Evolutionary conservation across 345 rosid genomes (phyloP), one percentile per base, ranked within the genome.

Genomic region (Camelina sativa): DNA sequence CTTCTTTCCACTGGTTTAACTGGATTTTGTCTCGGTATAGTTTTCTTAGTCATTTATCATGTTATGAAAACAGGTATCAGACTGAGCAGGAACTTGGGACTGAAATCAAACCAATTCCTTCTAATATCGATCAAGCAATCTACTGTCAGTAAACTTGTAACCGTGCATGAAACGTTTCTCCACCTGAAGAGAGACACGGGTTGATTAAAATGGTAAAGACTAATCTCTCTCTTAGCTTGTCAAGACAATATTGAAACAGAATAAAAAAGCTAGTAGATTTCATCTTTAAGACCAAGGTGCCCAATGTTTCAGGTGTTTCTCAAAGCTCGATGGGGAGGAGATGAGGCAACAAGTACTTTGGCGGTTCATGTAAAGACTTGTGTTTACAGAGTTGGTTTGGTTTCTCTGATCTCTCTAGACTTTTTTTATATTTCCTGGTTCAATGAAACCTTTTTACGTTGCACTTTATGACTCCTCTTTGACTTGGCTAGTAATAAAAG

Each of bases 81-180:
- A 96, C 94, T 78, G 99, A 96, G 80, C 99, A 92, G 81, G 99
- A 96, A 82, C 98, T 96, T 67, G 99, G 99, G 37, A 96, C 98
- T 50, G 97, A 96, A 84, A 92, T 96, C 70, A 96, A 96, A 84
- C 96, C 92, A 83, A 96, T 96, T 78, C 98, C 99, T 65, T 96
- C 98, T 4, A 91, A 86, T 70, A 89, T 96, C 60, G 99, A 96
- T 82, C 91, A 81, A 85, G 96, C 89, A 69, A 92, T 92, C 63
- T 96, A 96, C 80, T 96, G 98, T 84, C 91, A 73, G 81, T 92
- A 83, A 84, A 50, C 80, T 65, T 71, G 59, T 64, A 28, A 38
- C 72, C 10, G 62, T 15, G 6, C 40, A 17, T 40, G 76, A 47
- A 56, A 76, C 3, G 20, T 64, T 63, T 47, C 69, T 71, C 32